Evolutionary conservation across 2,329 filamentous ascomycete species (phyloP).

Genomic region (Talaromyces sp.): DNA sequence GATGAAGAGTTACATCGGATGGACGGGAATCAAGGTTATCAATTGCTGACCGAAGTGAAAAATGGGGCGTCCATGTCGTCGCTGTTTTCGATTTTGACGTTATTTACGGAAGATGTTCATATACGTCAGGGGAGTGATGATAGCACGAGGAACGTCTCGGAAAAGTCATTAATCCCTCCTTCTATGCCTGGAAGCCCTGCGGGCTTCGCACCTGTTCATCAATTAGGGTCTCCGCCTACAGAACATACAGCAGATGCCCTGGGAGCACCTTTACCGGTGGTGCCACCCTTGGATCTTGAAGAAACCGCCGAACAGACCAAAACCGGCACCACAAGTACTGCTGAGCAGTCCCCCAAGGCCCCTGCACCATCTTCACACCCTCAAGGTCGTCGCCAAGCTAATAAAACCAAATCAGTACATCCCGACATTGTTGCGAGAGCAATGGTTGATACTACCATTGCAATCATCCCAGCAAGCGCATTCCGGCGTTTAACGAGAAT

Average conservation of each 20-base stretch:
- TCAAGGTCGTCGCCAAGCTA: constrained; percentile 27
- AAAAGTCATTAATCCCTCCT: constrained; percentile 30
- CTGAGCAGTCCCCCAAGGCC: constrained; percentile 20
- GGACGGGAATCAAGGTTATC: constrained; percentile 74
- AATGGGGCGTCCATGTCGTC: constrained; percentile 99
- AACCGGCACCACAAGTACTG: background rate
- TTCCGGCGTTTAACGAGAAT: constrained; percentile 88
- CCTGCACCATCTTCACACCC: constrained; percentile 10
- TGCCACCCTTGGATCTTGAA: constrained; percentile 73
- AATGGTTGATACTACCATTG: constrained; percentile 94
- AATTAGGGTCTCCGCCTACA: constrained; percentile 15
- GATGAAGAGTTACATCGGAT: constrained; percentile 57
- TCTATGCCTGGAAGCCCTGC: constrained; percentile 38
- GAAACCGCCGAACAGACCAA: constrained; percentile 27
- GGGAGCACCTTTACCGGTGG: constrained; percentile 48
- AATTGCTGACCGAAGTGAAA: constrained; percentile 91
- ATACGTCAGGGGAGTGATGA: constrained; percentile 62
- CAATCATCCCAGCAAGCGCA: constrained; percentile 93
- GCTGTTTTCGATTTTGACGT: constrained; percentile 89
- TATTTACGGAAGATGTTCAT: constrained; percentile 93
- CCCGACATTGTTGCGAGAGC: constrained; percentile 96
- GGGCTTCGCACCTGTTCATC: constrained; percentile 26
- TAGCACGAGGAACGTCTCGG: constrained; percentile 22
- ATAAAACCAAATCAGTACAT: constrained; percentile 69
- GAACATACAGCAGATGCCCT: constrained; percentile 20